Base-by-base conservation (phyloP, 2,329 filamentous ascomycete species). In the Colletotrichum cuscutae region DNA sequence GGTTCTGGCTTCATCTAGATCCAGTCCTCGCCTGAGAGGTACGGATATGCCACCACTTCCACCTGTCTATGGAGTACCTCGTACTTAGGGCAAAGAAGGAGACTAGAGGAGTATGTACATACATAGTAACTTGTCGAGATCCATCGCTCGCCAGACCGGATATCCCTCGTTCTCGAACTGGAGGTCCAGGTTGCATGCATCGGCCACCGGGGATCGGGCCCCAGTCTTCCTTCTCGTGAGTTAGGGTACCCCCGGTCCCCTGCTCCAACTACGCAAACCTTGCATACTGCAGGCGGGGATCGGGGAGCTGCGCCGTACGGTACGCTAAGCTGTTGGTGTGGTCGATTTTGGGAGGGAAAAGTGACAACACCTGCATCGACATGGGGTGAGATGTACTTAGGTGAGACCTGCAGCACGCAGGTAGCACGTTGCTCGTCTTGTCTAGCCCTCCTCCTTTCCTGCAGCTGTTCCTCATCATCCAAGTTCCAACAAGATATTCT, bases 231-330 rank as follows among this genome's bases (percentile, higher is more conserved):
- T 22, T 9, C 19, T 42, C 42, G 24, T 49, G 26, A 49, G 60
- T 30, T 53, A 62, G 69, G 59, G 24, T 24, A 53, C 24, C 46
- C 64, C 64, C 24, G 9, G 35, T 24, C 37, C 37, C 56, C 46
- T 53, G 46, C 49, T 30, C 58, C 15, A 57, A 63, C 64, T 35
- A 28, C 52, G 37, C 7, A 22, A 32, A 19, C 30, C 59, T 64
- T 49, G 60, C 32, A 46, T 35, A 9, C 26, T 54, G 22, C 59
- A 56, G 59, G 53, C 53, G 59, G 30, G 59, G 59, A 71, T 68
- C 69, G 65, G 52, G 58, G 58, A 52, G 59, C 64, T 68, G 30
- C 37, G 37, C 65, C 58, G 65, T 64, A 35, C 53, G 65, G 54
- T 53, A 56, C 65, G 63, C 58, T 11, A n/a, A 46, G 19, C 60